phyloP scores from a whole-genome alignment of 2,329 filamentous ascomycete genomes.

The Sclerotinia minor region DNA sequence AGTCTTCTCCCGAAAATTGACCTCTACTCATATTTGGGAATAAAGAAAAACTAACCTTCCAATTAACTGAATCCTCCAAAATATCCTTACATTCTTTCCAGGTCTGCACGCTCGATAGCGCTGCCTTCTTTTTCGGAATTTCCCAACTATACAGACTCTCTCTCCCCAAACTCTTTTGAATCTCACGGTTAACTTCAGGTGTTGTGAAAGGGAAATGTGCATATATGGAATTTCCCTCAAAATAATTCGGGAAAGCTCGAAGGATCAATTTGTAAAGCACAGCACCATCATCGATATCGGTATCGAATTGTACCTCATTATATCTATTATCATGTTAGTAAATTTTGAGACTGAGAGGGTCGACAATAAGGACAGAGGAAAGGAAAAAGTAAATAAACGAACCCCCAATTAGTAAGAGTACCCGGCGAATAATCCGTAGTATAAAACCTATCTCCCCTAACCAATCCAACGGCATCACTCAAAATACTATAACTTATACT shows the following conservation, averaged over 20 bases:
- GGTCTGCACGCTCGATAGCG: not conserved
- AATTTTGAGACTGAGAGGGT: not conserved
- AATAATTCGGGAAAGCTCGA: conserved; percentile 75
- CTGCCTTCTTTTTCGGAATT: conserved; percentile 32
- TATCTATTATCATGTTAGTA: conserved; percentile 15
- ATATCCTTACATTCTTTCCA: conserved; percentile 9
- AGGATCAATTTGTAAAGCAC: conserved; percentile 81
- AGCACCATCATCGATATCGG: conserved; percentile 70
- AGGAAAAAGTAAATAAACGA: conserved; percentile 15
- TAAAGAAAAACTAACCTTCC: conserved; percentile 4
- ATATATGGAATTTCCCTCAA: conserved; percentile 73
- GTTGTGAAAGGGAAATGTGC: conserved; percentile 63
- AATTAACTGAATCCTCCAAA: conserved; percentile 32
- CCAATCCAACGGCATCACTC: conserved; percentile 59
- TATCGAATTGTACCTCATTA: conserved; percentile 13
- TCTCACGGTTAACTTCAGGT: conserved; percentile 68
- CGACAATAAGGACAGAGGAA: not conserved
- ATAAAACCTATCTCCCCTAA: conserved; percentile 59
- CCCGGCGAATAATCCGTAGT: conserved; percentile 55
- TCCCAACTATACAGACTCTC: conserved; percentile 34
- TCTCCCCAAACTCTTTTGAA: conserved; percentile 60
- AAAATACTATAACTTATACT: conserved; percentile 57
- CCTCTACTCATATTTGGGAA: not conserved
- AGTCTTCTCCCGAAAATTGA: too few species aligned
- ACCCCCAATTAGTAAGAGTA: conserved; percentile 82